Evolutionary conservation across 148 eudicot genomes (phyloP), one percentile per base, ranked within the genome.

Genomic region (Polygonum aviculare): DNA sequence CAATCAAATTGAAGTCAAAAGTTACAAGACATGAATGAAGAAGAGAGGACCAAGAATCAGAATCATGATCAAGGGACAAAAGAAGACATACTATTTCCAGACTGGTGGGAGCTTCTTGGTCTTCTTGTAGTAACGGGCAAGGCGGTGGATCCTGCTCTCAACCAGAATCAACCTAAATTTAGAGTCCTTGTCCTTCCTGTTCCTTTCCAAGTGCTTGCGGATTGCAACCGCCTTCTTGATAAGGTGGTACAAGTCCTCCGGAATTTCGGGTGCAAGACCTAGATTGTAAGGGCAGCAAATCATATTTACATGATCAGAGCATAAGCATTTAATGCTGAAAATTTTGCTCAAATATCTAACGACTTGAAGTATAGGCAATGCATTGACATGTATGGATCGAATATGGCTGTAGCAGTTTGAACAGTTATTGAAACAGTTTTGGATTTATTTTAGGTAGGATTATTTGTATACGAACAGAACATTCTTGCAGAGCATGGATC

Each of bases 21-120:
- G n/a, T 41, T 47, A 40, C 26, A 72, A n/a, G 67, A 36, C 21
- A 41, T 69, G 40, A 69, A 38, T 18, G 18, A 51, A 48, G 6
- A 48, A 15, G 57, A 4, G 6, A 38, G 18, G 14, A 69, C 0
- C 45, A 38, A 12, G 41, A 71, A 33, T 11, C 12, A 41, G 3
- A 16, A 18, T 39, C 14, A 40, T 21, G 16, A 8, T 16, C 0
- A n/a, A 71, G 2, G 38, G 3, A 40, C 7, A 16, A 39, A 33
- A 72, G 63, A n/a, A 1, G 35, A 47, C 83, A 40, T 77, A 83
- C 85, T 83, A 83, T 72, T 83, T 83, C 85, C 85, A 83, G 75
- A 83, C 85, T 0, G 85, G 85, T 54, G 85, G 85, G 36, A 83
- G 85, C 83, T 83, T 83, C 85, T 83, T 83, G 2, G 85, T 83